Evolutionary conservation across 2,329 filamentous ascomycete genomes (phyloP), one percentile per base, ranked within the genome.

Genomic region (Beauveria australis): DNA sequence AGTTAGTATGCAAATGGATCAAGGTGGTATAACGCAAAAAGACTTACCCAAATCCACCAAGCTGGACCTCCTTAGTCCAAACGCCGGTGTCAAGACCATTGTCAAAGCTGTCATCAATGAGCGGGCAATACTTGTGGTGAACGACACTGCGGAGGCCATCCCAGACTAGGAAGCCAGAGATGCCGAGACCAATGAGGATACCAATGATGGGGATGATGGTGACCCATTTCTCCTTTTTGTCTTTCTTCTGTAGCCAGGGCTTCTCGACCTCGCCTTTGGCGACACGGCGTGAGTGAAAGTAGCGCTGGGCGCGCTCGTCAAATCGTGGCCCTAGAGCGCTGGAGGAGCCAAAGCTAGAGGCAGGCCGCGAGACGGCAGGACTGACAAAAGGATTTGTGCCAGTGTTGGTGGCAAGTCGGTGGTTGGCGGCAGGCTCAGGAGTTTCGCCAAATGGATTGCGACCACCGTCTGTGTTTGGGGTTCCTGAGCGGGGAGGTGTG

Each of bases 141-240:
- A 89, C 81, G 3, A 94, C 89, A 60, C 84, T 87, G 54, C 76
- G 75, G 44, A 92, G 71, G 4, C 91, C 91, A 65, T 92, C 87
- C 80, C 86, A 94, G 53, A 94, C 78, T 49, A 94, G 74, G 67
- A 92, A 83, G 1, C 80, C 89, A 1, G 87, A 83, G 46, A 92
- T 75, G 3, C 72, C 82, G 41, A 93, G 71, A 16, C 91, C 91
- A 16, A 92, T 63, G 3, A 86, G 53, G 54, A 94, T 83, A 52
- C 89, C 90, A 26, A 91, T 71, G 47, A 92, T 70, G 2, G 90
- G 90, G 61, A 95, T 81, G 64, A 93, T 91, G 2, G 87, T 92
- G 9, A 91, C 86, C 90, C 90, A 94, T 76, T 91, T 94, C 79
- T 93, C 89, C 71, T 86, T 88, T 14, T 88, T 86, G 65, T 92